Percentiles rank a stretch among this genome's conserved stretches.
Evolutionary conservation across 2,329 filamentous ascomycete species (phyloP).

Genomic region (Nemania abortiva): DNA sequence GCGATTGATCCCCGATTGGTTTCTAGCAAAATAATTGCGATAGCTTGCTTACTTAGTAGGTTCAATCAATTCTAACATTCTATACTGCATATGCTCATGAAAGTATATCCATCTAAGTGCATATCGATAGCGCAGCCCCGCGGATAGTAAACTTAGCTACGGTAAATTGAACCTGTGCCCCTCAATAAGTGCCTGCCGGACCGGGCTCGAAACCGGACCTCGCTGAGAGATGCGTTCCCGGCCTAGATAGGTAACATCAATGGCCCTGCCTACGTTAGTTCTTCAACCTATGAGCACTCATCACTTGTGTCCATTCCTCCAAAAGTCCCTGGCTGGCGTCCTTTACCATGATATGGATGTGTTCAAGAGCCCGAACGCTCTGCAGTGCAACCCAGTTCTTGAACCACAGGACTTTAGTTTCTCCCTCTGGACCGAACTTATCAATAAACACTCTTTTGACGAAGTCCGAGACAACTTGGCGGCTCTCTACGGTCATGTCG

Average conservation of each 20-base stretch:
- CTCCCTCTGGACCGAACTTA: constrained; percentile 63
- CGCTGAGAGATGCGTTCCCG: not conserved
- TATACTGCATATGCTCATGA: not conserved
- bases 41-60: no score
- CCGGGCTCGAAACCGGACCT: not conserved
- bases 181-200: not conserved
- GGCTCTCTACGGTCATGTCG: constrained; percentile 77
- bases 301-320: constrained; percentile 65
- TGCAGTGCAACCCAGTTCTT: constrained; percentile 94
- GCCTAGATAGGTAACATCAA: not conserved
- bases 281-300: constrained; percentile 53
- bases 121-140: constrained; percentile 28
- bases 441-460: constrained; percentile 76
- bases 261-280: constrained; percentile 16
- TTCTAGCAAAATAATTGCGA: not conserved
- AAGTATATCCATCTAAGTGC: constrained; percentile 1
- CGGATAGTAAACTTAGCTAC: not conserved
- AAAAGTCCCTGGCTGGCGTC: constrained; percentile 65
- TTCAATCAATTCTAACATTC: not conserved
- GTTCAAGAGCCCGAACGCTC: constrained; percentile 87
- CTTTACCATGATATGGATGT: constrained; percentile 82
- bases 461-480: constrained; percentile 74
- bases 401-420: constrained; percentile 79
- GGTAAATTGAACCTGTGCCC: not conserved
- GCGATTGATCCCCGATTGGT: constrained; percentile 1